Evolutionary conservation across 2,329 filamentous ascomycete genomes (phyloP).

Genomic region (Didymella pinodella): DNA sequence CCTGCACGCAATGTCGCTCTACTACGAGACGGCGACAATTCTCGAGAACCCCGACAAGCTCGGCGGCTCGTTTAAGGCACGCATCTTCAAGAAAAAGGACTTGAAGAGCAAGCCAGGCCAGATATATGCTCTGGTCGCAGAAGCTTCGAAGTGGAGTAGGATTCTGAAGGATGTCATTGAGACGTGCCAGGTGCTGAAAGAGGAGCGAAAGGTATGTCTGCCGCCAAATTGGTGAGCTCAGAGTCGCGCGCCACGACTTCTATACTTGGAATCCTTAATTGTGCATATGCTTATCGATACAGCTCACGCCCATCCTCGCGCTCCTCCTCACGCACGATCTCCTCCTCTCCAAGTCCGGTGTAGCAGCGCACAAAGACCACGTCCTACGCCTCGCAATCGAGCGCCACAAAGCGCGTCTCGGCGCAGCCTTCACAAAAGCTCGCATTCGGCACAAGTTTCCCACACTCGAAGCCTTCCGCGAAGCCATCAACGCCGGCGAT

Average conservation of each 20-base stretch:
- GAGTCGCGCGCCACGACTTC: not conserved
- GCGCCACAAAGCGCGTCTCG: conserved; percentile 80
- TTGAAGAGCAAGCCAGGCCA: conserved; percentile 81
- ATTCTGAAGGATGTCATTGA: conserved; percentile 92
- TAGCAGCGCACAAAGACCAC: conserved; percentile 81
- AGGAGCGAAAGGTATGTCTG: conserved; percentile 79
- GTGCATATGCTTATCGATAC: conserved; percentile 16
- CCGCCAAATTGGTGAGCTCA: not conserved
- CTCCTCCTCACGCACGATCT: conserved; percentile 88
- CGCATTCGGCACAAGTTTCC: conserved; percentile 75
- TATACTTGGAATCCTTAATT: not conserved
- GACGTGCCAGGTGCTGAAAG: conserved; percentile 73
- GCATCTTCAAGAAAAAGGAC: conserved; percentile 77
- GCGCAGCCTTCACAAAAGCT: conserved; percentile 81
- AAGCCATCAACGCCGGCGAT: conserved; percentile 60
- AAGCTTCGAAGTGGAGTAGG: conserved; percentile 88
- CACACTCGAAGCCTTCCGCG: conserved; percentile 71
- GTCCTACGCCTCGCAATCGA: conserved; percentile 78
- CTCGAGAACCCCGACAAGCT: conserved; percentile 69
- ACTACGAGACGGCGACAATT: conserved; percentile 86
- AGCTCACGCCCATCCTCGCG: conserved; percentile 83
- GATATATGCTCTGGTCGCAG: conserved; percentile 85
- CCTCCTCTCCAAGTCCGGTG: conserved; percentile 79
- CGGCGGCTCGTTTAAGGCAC: conserved; percentile 86
- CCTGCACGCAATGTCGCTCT: conserved; percentile 77